Percentiles rank a stretch among this genome's conserved stretches.
phyloP scores from a whole-genome alignment of 768 basidiomycete genomes.

The Botryobasidium botryosum region DNA sequence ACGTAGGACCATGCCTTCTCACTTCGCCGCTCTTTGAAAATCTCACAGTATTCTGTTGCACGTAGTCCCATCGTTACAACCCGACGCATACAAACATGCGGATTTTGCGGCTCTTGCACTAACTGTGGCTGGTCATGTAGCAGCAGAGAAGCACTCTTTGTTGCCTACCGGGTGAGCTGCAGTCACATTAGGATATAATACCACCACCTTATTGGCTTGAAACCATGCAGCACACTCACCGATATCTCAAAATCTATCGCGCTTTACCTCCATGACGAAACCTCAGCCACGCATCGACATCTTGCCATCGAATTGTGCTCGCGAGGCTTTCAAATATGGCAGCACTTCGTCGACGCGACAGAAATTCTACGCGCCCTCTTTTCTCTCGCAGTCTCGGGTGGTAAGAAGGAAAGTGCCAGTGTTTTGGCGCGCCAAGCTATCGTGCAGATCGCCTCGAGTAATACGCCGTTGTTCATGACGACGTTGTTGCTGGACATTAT shows the following conservation, averaged over 20 bases:
- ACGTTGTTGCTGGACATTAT: conserved; percentile 83
- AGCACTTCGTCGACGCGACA: conserved; percentile 82
- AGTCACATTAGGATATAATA: not conserved
- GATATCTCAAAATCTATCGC: conserved; percentile 75
- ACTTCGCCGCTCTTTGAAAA: not conserved
- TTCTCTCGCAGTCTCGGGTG: conserved; percentile 40
- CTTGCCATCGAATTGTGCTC: conserved; percentile 82
- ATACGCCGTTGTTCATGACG: conserved; percentile 86
- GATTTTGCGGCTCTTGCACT: conserved; percentile 48
- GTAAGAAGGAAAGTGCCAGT: conserved; percentile 43
- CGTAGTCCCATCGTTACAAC: conserved; percentile 45
- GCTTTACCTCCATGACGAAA: conserved; percentile 58
- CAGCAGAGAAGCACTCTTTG: conserved; percentile 60
- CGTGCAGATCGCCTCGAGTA: conserved; percentile 62
- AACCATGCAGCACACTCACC: conserved; percentile 45
- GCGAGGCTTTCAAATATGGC: conserved; percentile 87
- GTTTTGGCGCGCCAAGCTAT: conserved; percentile 71
- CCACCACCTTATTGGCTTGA: not conserved
- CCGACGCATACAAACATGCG: conserved; percentile 41
- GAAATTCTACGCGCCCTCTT: conserved; percentile 75
- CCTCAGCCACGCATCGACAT: conserved; percentile 38
- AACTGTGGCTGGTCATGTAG: conserved; percentile 68
- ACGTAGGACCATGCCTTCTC: conserved; percentile 25
- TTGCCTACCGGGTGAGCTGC: conserved; percentile 47
- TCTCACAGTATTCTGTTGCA: not conserved